Evolutionary conservation across 805 yeast genomes (phyloP).

Genomic region (Soucietia sequanensis): DNA sequence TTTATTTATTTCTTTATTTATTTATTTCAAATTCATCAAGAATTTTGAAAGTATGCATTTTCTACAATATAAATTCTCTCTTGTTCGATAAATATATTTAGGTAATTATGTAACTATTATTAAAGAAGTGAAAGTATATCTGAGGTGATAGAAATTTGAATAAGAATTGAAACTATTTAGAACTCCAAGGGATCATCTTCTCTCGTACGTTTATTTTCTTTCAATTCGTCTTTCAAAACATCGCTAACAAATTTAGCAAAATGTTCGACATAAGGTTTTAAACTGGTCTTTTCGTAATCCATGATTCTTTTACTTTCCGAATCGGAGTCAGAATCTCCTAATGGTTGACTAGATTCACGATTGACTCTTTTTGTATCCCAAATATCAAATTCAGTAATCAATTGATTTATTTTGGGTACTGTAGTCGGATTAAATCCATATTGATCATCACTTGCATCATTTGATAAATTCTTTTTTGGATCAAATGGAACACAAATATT

Average conservation of each 20-base stretch:
- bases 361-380: conserved; percentile 38
- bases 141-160: conserved; percentile 1
- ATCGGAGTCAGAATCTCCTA: conserved; percentile 18
- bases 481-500: conserved; percentile 90
- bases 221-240: conserved; percentile 55
- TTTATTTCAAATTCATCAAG: no score
- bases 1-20: no score
- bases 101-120: no score
- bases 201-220: conserved; percentile 33
- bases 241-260: conserved; percentile 63
- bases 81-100: no score
- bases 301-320: conserved; percentile 19
- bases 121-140: background rate
- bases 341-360: conserved; percentile 24
- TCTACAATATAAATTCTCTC: no score
- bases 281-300: conserved; percentile 63
- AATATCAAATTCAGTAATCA: conserved; percentile 63
- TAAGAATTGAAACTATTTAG: conserved; percentile 7
- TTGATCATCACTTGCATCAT: conserved; percentile 32
- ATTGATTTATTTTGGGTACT: conserved; percentile 70
- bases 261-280: conserved; percentile 67
- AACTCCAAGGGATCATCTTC: conserved; percentile 34
- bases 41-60: no score
- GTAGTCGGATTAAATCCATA: conserved; percentile 71
- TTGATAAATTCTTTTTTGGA: conserved; percentile 39